Evolutionary conservation across 139 green algal genomes (phyloP).

Genomic region (Coccomyxa sp.): DNA sequence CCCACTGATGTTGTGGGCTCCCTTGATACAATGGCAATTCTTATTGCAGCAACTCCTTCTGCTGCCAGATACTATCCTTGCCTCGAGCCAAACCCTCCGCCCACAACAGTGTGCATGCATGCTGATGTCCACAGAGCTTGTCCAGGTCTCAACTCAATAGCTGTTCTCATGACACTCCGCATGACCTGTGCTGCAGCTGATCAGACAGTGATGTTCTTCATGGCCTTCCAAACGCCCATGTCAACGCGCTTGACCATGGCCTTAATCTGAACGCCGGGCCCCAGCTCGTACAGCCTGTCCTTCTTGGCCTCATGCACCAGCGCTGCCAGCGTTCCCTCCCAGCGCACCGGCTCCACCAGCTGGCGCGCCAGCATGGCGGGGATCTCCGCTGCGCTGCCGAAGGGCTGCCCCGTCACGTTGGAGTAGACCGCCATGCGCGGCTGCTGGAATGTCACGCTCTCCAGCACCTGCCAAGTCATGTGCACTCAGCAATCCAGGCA

Average conservation of each 20-base stretch:
- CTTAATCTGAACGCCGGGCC: conserved; percentile 90
- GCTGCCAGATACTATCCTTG: too few relatives aligned
- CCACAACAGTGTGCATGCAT: too few relatives aligned
- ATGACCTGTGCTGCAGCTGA: too few relatives aligned
- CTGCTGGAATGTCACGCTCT: conserved; percentile 50
- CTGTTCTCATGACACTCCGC: too few relatives aligned
- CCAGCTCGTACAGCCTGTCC: conserved; percentile 78
- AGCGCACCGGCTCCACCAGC: conserved; percentile 83
- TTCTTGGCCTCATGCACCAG: conserved; percentile 44
- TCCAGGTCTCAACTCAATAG: too few relatives aligned
- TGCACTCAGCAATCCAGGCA: too few relatives aligned
- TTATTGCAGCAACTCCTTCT: too few relatives aligned
- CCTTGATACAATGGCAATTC: too few relatives aligned
- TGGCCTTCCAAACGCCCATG: conserved; percentile 49
- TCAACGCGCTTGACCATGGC: conserved; percentile 89
- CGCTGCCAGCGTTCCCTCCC: conserved; percentile 47
- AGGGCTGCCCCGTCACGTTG: conserved; percentile 84
- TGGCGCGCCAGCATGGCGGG: conserved; percentile 69
- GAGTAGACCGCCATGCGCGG: conserved; percentile 78
- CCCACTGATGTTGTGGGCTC: too few relatives aligned
- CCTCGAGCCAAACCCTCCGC: too few relatives aligned
- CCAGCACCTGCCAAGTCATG: conserved; percentile 57
- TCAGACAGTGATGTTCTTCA: conserved; percentile 55
- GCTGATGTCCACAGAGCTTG: too few relatives aligned
- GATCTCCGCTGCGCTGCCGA: conserved; percentile 53